Conservation (phyloP, 2,329 filamentous ascomycete species). For the Parastagonospora nodorum region DNA sequence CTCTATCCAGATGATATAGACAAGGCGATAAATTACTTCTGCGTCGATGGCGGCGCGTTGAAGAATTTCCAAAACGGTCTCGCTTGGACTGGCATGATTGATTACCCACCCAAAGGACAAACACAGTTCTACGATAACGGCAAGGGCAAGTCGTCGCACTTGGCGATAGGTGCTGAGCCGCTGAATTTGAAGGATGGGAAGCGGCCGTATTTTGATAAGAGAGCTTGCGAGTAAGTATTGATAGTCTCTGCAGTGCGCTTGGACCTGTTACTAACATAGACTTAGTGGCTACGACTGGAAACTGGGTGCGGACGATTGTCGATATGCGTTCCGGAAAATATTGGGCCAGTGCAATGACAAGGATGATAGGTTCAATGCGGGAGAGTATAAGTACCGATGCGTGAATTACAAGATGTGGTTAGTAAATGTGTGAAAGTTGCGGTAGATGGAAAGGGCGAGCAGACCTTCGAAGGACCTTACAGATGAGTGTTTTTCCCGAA, state of each 20-base stretch:
- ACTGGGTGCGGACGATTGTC: constrained; percentile 5
- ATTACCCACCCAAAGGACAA: constrained; percentile 6
- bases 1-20: constrained; percentile 1
- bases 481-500: too few species aligned
- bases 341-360: constrained; percentile 1
- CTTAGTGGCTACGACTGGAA: constrained; percentile 8
- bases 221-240: constrained; percentile 7
- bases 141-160: not conserved
- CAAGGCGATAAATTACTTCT: constrained; percentile 2
- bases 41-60: not conserved
- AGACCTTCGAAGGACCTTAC: too few species aligned
- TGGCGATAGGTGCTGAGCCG: constrained; percentile 1
- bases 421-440: too few species aligned
- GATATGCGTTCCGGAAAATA: constrained; percentile 5
- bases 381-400: constrained; percentile 6
- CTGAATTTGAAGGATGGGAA: not conserved
- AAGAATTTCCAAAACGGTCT: not conserved
- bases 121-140: constrained; percentile 2
- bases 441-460: too few species aligned
- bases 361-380: constrained; percentile 2
- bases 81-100: not conserved
- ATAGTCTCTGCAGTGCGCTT: not conserved
- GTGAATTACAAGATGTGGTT: constrained; percentile 4
- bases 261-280: not conserved
- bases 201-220: constrained; percentile 2